A percentile compares a stretch with the other conserved stretches of the same genome.
phyloP scores from a whole-genome alignment of 768 basidiomycete species.

The Suillus brevipes region DNA sequence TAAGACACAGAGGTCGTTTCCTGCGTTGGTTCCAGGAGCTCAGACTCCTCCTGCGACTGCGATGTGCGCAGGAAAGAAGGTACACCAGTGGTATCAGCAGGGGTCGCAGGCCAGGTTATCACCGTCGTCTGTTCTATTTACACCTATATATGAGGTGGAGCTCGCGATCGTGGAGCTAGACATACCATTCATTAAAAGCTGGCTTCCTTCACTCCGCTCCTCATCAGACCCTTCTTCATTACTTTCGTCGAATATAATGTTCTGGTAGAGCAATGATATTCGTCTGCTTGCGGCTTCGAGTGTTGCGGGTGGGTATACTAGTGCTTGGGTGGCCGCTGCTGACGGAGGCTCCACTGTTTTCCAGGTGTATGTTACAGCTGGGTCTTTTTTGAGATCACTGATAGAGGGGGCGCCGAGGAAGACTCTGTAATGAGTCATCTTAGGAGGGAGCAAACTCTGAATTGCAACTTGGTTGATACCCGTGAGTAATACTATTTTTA shows the following conservation, averaged over 20 bases:
- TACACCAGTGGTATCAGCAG: slow-evolving; percentile 21
- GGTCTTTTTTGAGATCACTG: slow-evolving; percentile 37
- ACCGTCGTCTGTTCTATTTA: slow-evolving; percentile 46
- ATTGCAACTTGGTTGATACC: neutral
- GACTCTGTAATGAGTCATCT: slow-evolving; percentile 43
- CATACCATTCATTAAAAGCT: slow-evolving; percentile 5
- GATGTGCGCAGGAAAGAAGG: slow-evolving; percentile 30
- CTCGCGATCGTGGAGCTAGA: slow-evolving; percentile 3
- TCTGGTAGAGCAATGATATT: slow-evolving; percentile 70
- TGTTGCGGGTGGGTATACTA: slow-evolving; percentile 49
- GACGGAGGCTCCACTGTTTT: slow-evolving; percentile 37
- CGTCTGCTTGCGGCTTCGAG: slow-evolving; percentile 67
- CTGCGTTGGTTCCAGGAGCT: slow-evolving; percentile 40
- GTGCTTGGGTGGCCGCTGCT: slow-evolving; percentile 22
- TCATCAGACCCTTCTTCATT: slow-evolving; percentile 35
- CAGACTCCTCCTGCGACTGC: slow-evolving; percentile 20
- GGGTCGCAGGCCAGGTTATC: slow-evolving; percentile 61
- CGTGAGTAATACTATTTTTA: neutral
- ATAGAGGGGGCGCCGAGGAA: slow-evolving; percentile 50
- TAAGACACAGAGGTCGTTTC: slow-evolving; percentile 52
- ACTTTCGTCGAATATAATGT: slow-evolving; percentile 62
- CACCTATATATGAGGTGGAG: slow-evolving; percentile 12
- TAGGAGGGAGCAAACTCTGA: neutral
- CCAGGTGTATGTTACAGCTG: slow-evolving; percentile 42
- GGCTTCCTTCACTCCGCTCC: slow-evolving; percentile 14